Percentiles rank a stretch among this genome's conserved stretches.
Conservation (phyloP, 2,329 filamentous ascomycete species). For the Colletotrichum agaves region DNA sequence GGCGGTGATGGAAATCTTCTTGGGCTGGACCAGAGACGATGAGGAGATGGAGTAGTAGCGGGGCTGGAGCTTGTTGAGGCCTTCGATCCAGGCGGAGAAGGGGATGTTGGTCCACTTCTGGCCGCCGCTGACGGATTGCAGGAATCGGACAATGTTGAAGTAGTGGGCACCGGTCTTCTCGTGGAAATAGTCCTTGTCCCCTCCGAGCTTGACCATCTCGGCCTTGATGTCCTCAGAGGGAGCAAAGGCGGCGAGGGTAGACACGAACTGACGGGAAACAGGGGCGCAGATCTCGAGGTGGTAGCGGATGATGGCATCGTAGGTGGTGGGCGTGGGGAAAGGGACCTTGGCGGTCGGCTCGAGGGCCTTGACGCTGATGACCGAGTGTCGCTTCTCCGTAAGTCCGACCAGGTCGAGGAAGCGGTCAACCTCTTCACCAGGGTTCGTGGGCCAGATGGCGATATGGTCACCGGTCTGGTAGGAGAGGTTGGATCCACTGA, state of each 20-base stretch:
- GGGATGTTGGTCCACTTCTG: slow-evolving; percentile 86
- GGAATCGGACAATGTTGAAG: slow-evolving; percentile 89
- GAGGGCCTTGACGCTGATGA: slow-evolving; percentile 89
- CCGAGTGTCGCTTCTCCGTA: slow-evolving; percentile 78
- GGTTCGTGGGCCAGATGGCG: slow-evolving; percentile 96
- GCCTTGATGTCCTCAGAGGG: slow-evolving; percentile 86
- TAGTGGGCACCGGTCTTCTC: slow-evolving; percentile 83
- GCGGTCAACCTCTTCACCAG: slow-evolving; percentile 90
- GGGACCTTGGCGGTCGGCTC: slow-evolving; percentile 97
- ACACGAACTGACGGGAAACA: slow-evolving; percentile 94
- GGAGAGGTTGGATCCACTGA: slow-evolving; percentile 86
- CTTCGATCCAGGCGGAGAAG: slow-evolving; percentile 95
- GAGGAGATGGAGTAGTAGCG: slow-evolving; percentile 99
- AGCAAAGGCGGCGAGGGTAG: slow-evolving; percentile 87
- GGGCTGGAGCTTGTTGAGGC: slow-evolving; percentile 92
- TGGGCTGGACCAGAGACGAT: slow-evolving; percentile 91
- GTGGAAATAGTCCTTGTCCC: slow-evolving; percentile 95
- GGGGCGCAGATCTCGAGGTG: slow-evolving; percentile 97
- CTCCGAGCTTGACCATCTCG: slow-evolving; percentile 88
- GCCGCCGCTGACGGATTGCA: slow-evolving; percentile 77
- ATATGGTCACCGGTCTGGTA: slow-evolving; percentile 99
- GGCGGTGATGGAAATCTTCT: slow-evolving; percentile 94
- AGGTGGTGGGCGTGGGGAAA: slow-evolving; percentile 96
- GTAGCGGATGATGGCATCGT: slow-evolving; percentile 91
- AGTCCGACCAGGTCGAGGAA: slow-evolving; percentile 85